phyloP scores from a whole-genome alignment of 805 yeast genomes.

The Kazachstania bromeliacearum region DNA sequence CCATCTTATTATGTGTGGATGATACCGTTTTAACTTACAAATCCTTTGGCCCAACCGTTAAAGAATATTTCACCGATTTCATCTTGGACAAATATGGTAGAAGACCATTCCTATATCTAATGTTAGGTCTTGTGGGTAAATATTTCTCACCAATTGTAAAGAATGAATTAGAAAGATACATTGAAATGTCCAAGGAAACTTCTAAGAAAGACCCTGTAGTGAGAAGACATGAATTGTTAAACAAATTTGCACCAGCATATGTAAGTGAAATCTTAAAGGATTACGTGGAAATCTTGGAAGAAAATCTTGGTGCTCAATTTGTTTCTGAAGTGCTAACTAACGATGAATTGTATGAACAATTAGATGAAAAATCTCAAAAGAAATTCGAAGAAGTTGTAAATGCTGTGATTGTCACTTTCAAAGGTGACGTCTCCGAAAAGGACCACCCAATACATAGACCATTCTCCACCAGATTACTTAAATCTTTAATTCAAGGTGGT shows the following conservation, averaged over 20 bases:
- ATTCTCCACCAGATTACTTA: slow-evolving; percentile 63
- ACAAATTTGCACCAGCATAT: slow-evolving; percentile 56
- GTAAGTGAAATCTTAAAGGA: slow-evolving; percentile 44
- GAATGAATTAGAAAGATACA: slow-evolving; percentile 51
- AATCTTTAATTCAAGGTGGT: slow-evolving; percentile 75
- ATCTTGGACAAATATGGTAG: slow-evolving; percentile 69
- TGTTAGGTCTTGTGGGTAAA: slow-evolving; percentile 70
- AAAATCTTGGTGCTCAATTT: slow-evolving; percentile 77
- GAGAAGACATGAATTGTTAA: slow-evolving; percentile 62
- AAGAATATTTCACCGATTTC: slow-evolving; percentile 49
- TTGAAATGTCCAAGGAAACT: slow-evolving; percentile 53
- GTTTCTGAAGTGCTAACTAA: slow-evolving; percentile 64
- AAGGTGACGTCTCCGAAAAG: slow-evolving; percentile 59
- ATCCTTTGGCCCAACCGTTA: slow-evolving; percentile 42
- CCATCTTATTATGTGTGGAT: slow-evolving; percentile 79
- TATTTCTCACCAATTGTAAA: slow-evolving; percentile 68
- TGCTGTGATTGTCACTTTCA: slow-evolving; percentile 46
- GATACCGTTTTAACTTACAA: slow-evolving; percentile 80
- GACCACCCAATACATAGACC: slow-evolving; percentile 63
- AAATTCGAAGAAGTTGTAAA: slow-evolving; percentile 42
- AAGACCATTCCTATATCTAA: slow-evolving; percentile 76
- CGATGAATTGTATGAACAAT: slow-evolving; percentile 36
- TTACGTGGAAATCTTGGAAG: slow-evolving; percentile 45
- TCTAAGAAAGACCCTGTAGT: slow-evolving; percentile 77
- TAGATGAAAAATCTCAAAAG: slow-evolving; percentile 25